Base-by-base conservation (phyloP, 441 rosid species). In the Gossypium trilobum region DNA sequence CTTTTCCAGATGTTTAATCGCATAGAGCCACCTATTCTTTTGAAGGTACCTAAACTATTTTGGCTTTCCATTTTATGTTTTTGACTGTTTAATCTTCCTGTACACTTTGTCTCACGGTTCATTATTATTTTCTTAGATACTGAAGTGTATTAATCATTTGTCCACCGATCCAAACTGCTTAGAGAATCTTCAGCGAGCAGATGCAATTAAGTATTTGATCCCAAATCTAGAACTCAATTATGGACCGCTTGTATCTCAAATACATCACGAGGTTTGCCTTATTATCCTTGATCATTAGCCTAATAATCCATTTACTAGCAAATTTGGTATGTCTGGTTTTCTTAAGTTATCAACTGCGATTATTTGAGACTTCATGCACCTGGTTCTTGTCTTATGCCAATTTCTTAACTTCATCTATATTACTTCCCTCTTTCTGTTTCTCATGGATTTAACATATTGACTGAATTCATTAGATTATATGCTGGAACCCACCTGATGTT, bases 141-240 rank as follows among this genome's bases (percentile, higher is more conserved):
- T 95, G 59, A 83, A 89, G 81, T 95, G 99, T 74, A 83, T 91
- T 64, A 89, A 95, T 75, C 80, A 87, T 81, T 84, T 95, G 74
- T 91, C 99, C 50, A 87, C 87, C 22, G 99, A 95, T 69, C 99
- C 99, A 39, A 95, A 92, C 78, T 92, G 98, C 89, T 87, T 95
- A 79, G 99, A 95, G 86, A 91, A 83, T 82, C 97, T 95, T 83
- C 99, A 95, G 86, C 95, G 96, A 17, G 98, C 99, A 25, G 95
- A 95, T 84, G 96, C 99, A 70, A 95, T 92, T 63, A 92, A 91
- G 82, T 91, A 87, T 80, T 82, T 95, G 84, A 95, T 95, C 77
- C 99, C 99, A 22, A 95, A 92, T 83, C 98, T 95, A 39, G 95
- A 95, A 76, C 89, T 95, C 66, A 89, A 88, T 77, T 97, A 92